Evolutionary conservation across 2,329 filamentous ascomycete species (phyloP).

Genomic region (Fusarium denticulatum): DNA sequence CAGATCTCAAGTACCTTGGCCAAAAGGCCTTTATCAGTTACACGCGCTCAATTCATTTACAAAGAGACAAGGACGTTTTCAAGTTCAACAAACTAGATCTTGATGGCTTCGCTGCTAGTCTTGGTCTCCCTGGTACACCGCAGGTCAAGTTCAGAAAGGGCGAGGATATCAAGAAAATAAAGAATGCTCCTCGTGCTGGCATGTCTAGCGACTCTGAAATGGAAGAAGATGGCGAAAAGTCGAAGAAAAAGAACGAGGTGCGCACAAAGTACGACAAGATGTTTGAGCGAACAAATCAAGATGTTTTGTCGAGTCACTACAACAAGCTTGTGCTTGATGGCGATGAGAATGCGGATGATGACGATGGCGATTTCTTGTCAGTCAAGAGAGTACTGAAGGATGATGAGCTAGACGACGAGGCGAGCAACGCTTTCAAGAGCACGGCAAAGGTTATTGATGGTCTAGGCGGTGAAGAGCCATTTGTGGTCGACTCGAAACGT

Average conservation of each 20-base stretch:
- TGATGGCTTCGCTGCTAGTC: slow-evolving; percentile 83
- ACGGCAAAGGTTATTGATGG: slow-evolving; percentile 70
- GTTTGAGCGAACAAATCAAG: slow-evolving; percentile 97
- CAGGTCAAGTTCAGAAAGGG: slow-evolving; percentile 94
- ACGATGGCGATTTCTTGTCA: slow-evolving; percentile 81
- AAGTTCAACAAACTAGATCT: slow-evolving; percentile 83
- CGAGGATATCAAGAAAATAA: slow-evolving; percentile 84
- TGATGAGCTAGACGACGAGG: slow-evolving; percentile 67
- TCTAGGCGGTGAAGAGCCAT: slow-evolving; percentile 74
- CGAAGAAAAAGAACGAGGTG: slow-evolving; percentile 75
- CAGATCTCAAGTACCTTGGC: slow-evolving; percentile 91
- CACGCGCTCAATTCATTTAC: slow-evolving; percentile 82
- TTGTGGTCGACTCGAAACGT: slow-evolving; percentile 92
- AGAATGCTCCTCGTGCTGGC: slow-evolving; percentile 81
- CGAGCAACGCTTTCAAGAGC: slow-evolving; percentile 54
- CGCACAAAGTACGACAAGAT: slow-evolving; percentile 97
- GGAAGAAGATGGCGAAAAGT: slow-evolving; percentile 63
- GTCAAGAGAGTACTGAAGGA: slow-evolving; percentile 88
- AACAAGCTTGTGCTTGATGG: slow-evolving; percentile 79
- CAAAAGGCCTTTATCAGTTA: slow-evolving; percentile 97
- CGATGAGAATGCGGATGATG: slow-evolving; percentile 60
- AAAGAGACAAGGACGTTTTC: slow-evolving; percentile 93
- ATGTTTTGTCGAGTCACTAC: slow-evolving; percentile 94
- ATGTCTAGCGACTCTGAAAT: slow-evolving; percentile 70
- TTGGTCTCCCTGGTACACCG: slow-evolving; percentile 90